A percentile compares a stretch with the other conserved stretches of the same genome.
Evolutionary conservation across 1,139 yeast species (phyloP).

Genomic region (Insectozyma bohioensis): DNA sequence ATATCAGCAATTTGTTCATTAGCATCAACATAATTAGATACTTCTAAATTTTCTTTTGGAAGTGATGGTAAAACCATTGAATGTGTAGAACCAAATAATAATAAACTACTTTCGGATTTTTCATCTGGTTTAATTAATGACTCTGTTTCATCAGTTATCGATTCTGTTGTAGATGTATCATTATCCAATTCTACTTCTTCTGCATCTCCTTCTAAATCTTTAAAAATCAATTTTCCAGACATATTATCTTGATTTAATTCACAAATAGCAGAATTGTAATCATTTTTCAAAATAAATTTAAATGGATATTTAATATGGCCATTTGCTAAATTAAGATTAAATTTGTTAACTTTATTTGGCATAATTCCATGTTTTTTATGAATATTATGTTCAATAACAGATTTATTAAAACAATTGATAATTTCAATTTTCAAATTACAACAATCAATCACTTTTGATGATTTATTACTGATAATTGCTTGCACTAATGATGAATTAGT

Average conservation of each 20-base stretch:
- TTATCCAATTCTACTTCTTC: constrained; percentile 9
- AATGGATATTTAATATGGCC: constrained; percentile 40
- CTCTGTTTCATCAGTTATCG: background rate
- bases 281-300: constrained; percentile 27
- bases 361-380: constrained; percentile 33
- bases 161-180: background rate
- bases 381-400: constrained; percentile 28
- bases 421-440: constrained; percentile 31
- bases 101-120: too few species aligned
- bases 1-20: constrained; percentile 31
- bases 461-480: constrained; percentile 31
- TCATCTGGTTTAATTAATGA: background rate
- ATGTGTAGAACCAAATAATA: constrained; percentile 27
- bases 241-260: constrained; percentile 27
- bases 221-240: constrained; percentile 20
- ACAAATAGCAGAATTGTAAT: constrained; percentile 22
- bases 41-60: constrained; percentile 27
- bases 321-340: constrained; percentile 32
- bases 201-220: constrained; percentile 4
- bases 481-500: constrained; percentile 35
- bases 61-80: constrained; percentile 38
- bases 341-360: constrained; percentile 32
- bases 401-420: constrained; percentile 29
- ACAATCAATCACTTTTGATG: constrained; percentile 28
- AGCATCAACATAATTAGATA: constrained; percentile 28